Percentiles rank a stretch among this genome's conserved stretches.
Conservation (phyloP, 345 rosid species). For the Brassica cretica region DNA sequence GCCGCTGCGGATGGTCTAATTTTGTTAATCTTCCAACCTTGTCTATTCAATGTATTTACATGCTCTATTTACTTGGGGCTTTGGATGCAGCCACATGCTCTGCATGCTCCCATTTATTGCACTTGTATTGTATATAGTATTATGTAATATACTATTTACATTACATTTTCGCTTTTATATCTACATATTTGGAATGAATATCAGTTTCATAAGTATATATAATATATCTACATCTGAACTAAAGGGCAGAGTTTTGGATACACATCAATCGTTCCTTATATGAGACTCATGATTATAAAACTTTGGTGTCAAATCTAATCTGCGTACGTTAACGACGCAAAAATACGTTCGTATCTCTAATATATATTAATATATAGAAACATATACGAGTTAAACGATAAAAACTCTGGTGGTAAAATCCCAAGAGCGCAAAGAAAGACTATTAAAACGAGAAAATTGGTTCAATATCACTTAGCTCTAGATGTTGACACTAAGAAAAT, state of each 20-base stretch:
- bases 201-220: neutral
- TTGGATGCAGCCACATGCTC: slow-evolving; percentile 35
- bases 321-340: neutral
- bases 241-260: neutral
- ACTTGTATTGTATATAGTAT: neutral
- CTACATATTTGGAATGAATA: neutral
- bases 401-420: neutral
- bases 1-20: too few species aligned
- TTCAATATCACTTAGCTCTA: neutral
- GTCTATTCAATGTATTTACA: slow-evolving; percentile 34
- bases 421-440: neutral
- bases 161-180: neutral
- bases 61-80: slow-evolving; percentile 21
- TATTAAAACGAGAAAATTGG: neutral
- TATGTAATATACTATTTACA: neutral
- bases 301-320: neutral
- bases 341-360: neutral
- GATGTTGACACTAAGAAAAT: neutral
- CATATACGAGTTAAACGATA: neutral
- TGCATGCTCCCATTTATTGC: slow-evolving; percentile 38
- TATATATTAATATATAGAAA: neutral
- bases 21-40: slow-evolving; percentile 22
- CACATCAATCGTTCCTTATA: neutral
- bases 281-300: neutral
- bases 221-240: neutral